These are phyloP conservation scores for Globisporangium takayamanum DNA, from an alignment of 352 stramenopile genomes.

Conservation along the genomic window DNA sequence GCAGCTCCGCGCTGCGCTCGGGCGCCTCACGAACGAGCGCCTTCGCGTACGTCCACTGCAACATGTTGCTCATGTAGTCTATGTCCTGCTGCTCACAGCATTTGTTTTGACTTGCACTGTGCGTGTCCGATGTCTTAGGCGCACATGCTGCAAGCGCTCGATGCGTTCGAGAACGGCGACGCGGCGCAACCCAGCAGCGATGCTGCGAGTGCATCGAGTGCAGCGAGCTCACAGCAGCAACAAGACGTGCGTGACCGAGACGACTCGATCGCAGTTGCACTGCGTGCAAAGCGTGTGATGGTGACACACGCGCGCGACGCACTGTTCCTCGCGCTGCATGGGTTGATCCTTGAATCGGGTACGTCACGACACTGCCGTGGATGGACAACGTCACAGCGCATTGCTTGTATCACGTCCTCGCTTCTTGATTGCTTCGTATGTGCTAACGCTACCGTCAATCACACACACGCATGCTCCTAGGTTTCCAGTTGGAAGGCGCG, in stretches of 20 bases:
- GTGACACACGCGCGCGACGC: conserved; percentile 52
- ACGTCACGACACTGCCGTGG: background rate
- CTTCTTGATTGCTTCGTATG: conserved; percentile 1
- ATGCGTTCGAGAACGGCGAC: conserved; percentile 25
- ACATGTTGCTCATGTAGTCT: background rate
- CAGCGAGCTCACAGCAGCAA: conserved; percentile 7
- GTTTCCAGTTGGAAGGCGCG: conserved; percentile 11
- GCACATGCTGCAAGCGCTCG: conserved; percentile 68
- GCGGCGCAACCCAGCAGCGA: background rate
- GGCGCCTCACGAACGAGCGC: conserved; percentile 17
- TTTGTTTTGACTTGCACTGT: background rate
- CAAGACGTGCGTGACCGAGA: conserved; percentile 21
- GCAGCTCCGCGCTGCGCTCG: conserved; percentile 32
- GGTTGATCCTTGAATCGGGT: conserved; percentile 67
- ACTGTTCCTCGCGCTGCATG: conserved; percentile 66
- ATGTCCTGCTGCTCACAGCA: background rate
- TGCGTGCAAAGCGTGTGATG: conserved; percentile 36
- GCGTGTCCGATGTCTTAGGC: conserved; percentile 19
- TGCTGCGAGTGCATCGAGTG: conserved; percentile 8
- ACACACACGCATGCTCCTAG: background rate
- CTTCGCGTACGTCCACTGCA: conserved; percentile 26
- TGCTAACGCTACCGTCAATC: background rate
- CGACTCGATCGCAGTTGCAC: conserved; percentile 32
- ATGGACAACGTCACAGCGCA: background rate
- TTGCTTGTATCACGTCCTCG: background rate